These are phyloP conservation scores for Tuber brumale DNA, from an alignment of 495 filamentous ascomycete genomes.

Conservation along the genomic window DNA sequence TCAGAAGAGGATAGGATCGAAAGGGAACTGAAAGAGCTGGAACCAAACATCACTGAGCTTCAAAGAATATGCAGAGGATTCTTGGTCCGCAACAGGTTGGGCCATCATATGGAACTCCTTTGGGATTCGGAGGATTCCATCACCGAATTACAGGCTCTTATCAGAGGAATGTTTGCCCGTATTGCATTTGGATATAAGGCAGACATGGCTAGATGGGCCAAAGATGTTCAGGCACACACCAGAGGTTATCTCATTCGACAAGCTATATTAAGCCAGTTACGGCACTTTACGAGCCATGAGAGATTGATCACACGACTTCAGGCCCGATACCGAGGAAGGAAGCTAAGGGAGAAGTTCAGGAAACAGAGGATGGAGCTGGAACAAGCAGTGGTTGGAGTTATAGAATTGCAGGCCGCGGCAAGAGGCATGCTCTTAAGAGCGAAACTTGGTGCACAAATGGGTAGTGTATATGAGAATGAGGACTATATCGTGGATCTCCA, in stretches of 20 bases:
- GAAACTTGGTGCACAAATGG: constrained; percentile 50
- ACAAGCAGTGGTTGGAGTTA: constrained; percentile 53
- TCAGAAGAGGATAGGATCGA: constrained; percentile 85
- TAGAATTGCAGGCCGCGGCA: constrained; percentile 68
- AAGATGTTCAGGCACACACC: constrained; percentile 43
- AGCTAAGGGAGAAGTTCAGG: constrained; percentile 62
- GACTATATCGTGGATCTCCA: constrained; percentile 52
- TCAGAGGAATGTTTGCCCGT: constrained; percentile 67
- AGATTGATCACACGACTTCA: constrained; percentile 71
- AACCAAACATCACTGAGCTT: constrained; percentile 63
- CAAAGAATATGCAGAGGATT: constrained; percentile 85
- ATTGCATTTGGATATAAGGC: constrained; percentile 34
- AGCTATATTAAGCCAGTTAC: constrained; percentile 54
- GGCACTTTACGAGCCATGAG: constrained; percentile 65
- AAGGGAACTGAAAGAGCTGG: constrained; percentile 71
- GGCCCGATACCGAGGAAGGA: constrained; percentile 70
- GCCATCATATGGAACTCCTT: constrained; percentile 75
- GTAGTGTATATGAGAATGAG: constrained; percentile 45
- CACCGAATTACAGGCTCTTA: constrained; percentile 71
- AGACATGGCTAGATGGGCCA: constrained; percentile 39
- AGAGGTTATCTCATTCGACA: constrained; percentile 73
- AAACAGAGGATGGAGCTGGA: constrained; percentile 57
- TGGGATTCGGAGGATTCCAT: constrained; percentile 80
- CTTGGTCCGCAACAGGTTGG: constrained; percentile 66
- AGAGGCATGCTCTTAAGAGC: constrained; percentile 54